Evolutionary conservation across 805 yeast species (phyloP).

Genomic region (Saccharomycopsis sp.): DNA sequence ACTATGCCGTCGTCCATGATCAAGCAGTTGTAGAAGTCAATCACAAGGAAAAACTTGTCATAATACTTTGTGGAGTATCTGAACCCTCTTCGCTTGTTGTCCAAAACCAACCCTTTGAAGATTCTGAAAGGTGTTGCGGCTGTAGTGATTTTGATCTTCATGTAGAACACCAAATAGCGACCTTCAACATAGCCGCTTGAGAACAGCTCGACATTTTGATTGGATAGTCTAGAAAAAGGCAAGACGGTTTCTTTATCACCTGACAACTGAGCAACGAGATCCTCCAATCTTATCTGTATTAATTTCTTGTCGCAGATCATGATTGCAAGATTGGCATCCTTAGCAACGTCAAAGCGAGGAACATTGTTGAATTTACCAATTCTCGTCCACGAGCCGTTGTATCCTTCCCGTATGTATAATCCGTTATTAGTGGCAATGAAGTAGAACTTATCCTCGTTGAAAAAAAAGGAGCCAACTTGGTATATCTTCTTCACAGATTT

Average conservation of each 20-base stretch:
- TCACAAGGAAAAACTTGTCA: slow-evolving; percentile 18
- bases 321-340: slow-evolving; percentile 12
- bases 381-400: slow-evolving; percentile 9
- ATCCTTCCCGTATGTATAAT: slow-evolving; percentile 8
- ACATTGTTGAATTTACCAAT: slow-evolving; percentile 8
- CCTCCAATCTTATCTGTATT: slow-evolving; percentile 8
- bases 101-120: slow-evolving; percentile 15
- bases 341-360: slow-evolving; percentile 9
- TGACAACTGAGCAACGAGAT: slow-evolving; percentile 3
- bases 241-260: neutral
- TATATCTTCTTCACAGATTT: neutral
- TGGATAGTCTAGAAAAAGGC: slow-evolving; percentile 11
- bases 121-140: slow-evolving; percentile 13
- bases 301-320: slow-evolving; percentile 17
- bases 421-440: slow-evolving; percentile 11
- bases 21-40: slow-evolving; percentile 14
- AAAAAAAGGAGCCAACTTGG: neutral
- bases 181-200: slow-evolving; percentile 12
- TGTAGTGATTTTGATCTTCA: slow-evolving; percentile 17
- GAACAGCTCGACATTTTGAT: slow-evolving; percentile 15
- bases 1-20: slow-evolving; percentile 11
- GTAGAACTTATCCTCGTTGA: slow-evolving; percentile 4
- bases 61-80: slow-evolving; percentile 3
- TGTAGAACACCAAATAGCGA: slow-evolving; percentile 12
- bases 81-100: slow-evolving; percentile 10